Base-by-base conservation (phyloP, 192 early-diverging fungal genomes). In the Phycomyces nitens region DNA sequence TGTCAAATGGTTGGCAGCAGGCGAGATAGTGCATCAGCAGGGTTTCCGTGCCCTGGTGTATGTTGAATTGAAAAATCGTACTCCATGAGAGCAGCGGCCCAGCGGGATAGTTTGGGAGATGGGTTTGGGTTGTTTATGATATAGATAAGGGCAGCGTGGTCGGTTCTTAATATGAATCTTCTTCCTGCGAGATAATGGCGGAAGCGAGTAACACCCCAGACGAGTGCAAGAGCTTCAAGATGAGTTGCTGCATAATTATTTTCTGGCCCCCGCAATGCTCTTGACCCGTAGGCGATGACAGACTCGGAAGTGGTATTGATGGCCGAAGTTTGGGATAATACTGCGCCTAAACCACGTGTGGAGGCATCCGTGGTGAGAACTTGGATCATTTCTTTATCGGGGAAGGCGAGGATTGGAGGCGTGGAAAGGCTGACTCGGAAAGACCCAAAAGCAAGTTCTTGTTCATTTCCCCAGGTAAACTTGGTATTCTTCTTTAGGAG, bases 61-160 rank as follows among this genome's bases (percentile, higher is more conserved):
- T 38, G 16, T 16, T 39, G 0, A 11, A 38, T 40, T 10, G 23
- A n/a, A 57, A 39, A 57, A 5, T 57, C 40, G 56, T n/a, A 38
- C 51, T 52, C 51, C 16, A 52, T 6, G 7, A 52, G 51, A 6
- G 16, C 21, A 15, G 51, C 51, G 8, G 51, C 51, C 51, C 51
- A 52, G 18, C 5, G 5, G 51, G 18, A 6, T 21, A 15, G 51
- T 12, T 6, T n/a, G n/a, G n/a, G n/a, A n/a, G n/a, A n/a, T n/a
- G n/a, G n/a, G n/a, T n/a, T n/a, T n/a, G n/a, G n/a, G 8, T 6
- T 50, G 0, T 66, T 51, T 18, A 60, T 58, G 14, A 76, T 24
- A 21, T 69, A 65, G 14, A 51, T 43, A 3, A 77, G 57, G 9
- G 70, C 59, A 24, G 56, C 49, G 26, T 80, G 69, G 55, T 80